Conservation (phyloP, 306 rosid genomes). For the Prosopis cineraria region DNA sequence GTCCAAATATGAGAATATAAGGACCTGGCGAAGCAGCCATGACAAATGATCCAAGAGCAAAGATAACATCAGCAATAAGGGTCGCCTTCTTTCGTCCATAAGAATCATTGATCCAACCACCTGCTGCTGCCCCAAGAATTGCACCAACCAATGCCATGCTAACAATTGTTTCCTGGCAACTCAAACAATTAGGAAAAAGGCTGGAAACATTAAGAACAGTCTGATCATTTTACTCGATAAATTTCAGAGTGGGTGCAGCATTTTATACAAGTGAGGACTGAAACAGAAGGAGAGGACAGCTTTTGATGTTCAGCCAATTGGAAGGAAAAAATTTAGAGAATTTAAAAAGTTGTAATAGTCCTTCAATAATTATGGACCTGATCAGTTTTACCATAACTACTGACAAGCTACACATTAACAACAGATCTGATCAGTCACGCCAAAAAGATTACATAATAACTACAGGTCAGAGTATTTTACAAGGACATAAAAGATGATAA, state of each 20-base stretch:
- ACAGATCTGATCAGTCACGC: neutral
- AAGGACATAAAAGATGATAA: neutral
- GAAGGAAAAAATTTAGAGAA: neutral
- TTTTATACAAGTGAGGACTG: neutral
- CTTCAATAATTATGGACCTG: neutral
- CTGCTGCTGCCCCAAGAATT: conserved; percentile 78
- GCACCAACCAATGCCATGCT: conserved; percentile 97
- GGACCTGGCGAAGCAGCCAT: conserved; percentile 93
- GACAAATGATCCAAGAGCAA: conserved; percentile 65
- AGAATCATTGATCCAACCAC: conserved; percentile 89
- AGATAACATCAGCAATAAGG: conserved; percentile 73
- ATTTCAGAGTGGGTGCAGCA: neutral
- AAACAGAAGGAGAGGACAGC: neutral
- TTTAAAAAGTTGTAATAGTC: neutral
- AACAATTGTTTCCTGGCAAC: conserved; percentile 80
- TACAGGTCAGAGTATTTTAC: neutral
- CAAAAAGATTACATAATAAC: neutral
- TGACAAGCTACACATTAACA: neutral
- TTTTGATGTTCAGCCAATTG: neutral
- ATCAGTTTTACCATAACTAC: neutral
- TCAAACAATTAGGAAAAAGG: neutral
- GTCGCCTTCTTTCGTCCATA: conserved; percentile 93
- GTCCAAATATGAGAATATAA: conserved; percentile 77
- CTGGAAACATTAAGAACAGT: neutral
- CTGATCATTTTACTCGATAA: neutral